Percentiles rank a stretch among this genome's conserved stretches.
phyloP scores from a whole-genome alignment of 495 filamentous ascomycete genomes.

The Margaritispora aquatica region DNA sequence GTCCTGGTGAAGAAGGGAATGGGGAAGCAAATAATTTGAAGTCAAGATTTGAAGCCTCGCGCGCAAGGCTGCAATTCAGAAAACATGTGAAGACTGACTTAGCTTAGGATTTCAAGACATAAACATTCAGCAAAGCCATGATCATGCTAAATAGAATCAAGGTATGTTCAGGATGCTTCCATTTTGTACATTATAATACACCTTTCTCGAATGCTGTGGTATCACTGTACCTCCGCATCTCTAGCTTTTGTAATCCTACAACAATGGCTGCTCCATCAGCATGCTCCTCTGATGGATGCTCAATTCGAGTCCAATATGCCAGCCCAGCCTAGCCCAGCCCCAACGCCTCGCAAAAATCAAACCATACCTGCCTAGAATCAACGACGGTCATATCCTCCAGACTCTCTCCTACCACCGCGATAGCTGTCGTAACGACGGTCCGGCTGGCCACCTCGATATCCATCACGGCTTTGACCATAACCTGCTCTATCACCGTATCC shows the following conservation, averaged over 20 bases:
- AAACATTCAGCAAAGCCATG: too few relatives aligned
- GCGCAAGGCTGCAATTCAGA: slow-evolving; percentile 16
- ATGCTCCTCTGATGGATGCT: background rate
- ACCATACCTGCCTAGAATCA: background rate
- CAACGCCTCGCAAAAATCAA: background rate
- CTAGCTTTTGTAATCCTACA: background rate
- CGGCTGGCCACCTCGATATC: background rate
- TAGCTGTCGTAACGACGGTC: slow-evolving; percentile 11
- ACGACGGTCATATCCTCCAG: slow-evolving; percentile 11
- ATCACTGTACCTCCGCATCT: background rate
- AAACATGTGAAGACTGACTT: background rate
- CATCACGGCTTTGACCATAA: slow-evolving; percentile 1
- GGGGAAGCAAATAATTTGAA: background rate
- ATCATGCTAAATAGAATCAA: background rate
- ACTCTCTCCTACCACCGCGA: slow-evolving; percentile 3
- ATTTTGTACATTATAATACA: background rate
- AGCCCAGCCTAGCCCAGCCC: too few relatives aligned
- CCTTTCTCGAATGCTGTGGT: background rate
- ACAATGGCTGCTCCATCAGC: background rate
- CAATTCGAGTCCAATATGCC: background rate
- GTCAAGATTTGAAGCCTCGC: background rate
- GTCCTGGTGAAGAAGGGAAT: background rate
- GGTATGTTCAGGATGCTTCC: background rate
- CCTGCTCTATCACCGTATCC: slow-evolving; percentile 2
- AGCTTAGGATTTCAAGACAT: too few relatives aligned